Base-by-base conservation (phyloP, 2,329 filamentous ascomycete species). In the Aschersonia sp. region DNA sequence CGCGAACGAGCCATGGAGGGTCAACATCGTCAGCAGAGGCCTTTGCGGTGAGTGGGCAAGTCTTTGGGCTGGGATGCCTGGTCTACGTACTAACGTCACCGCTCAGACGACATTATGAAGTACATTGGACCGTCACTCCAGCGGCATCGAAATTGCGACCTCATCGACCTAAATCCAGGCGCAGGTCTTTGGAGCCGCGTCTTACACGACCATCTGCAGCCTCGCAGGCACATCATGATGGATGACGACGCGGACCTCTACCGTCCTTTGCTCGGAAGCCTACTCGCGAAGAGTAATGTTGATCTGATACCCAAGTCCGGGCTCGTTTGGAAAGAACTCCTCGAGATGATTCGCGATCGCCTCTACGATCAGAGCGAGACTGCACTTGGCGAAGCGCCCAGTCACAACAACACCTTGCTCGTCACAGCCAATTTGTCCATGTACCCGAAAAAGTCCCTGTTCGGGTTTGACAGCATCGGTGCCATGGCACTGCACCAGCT, bases 161-260 rank as follows among this genome's bases (percentile, higher is more conserved):
- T 97, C 43, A 70, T 98, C 56, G 91, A 97, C 59, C 69, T 95
- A 48, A 87, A 89, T 61, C 91, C 91, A 0, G 89, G 89, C 10
- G 68, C 69, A 1, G 87, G 89, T 6, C 47, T 94, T 2, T 92
- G 84, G 78, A 94, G 89, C 35, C 70, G 71, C 31, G 85, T 83
- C 56, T 69, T 97, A 1, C 80, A 95, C 59, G 72, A 86, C 0
- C 67, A 75, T 44, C 70, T 98, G 5, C 68, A 87, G 56, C 91
- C 91, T 4, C 80, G 88, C 49, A 81, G 78, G 4, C 92, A 98
- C 67, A 68, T 96, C 43, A 71, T 98, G 42, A 73, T 96, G 64
- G 89, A 97, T 58, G 80, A 82, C 3, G 76, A 85, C 35, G 61
- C 65, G 2, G 64, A 70, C 0, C 56, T 74, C 3, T 91, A 85